Evolutionary conservation across 2,329 filamentous ascomycete species (phyloP).

Genomic region (Talaromyces marneffei): DNA sequence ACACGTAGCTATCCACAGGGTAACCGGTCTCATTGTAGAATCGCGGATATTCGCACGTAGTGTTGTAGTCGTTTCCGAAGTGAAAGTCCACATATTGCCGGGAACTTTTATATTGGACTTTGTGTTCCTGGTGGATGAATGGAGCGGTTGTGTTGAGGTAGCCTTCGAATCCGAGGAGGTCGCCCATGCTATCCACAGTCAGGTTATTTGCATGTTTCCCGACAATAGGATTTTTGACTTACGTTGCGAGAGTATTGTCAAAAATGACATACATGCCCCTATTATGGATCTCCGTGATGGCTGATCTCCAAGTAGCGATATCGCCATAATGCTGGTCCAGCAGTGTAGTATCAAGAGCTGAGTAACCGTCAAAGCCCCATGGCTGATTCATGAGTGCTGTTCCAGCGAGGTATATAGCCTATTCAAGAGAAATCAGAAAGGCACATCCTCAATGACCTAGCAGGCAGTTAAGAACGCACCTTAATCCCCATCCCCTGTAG

Average conservation of each 20-base stretch:
- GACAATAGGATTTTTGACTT: constrained; percentile 22
- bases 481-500: constrained; percentile 60
- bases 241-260: constrained; percentile 61
- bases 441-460: neutral
- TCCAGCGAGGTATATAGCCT: constrained; percentile 59
- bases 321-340: constrained; percentile 59
- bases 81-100: constrained; percentile 56
- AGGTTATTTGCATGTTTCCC: neutral
- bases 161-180: constrained; percentile 58
- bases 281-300: constrained; percentile 55
- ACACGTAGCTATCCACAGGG: constrained; percentile 45
- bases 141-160: constrained; percentile 55
- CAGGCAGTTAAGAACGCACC: constrained; percentile 27
- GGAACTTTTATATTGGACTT: constrained; percentile 51
- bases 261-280: constrained; percentile 61
- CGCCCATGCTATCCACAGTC: constrained; percentile 44
- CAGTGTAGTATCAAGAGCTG: constrained; percentile 56
- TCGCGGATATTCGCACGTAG: constrained; percentile 53
- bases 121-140: constrained; percentile 52
- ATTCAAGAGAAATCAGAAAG: neutral
- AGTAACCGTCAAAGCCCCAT: constrained; percentile 58
- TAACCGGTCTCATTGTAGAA: constrained; percentile 57
- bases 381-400: constrained; percentile 59
- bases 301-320: constrained; percentile 53
- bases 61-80: constrained; percentile 49